Percentiles rank a stretch among this genome's conserved stretches.
Evolutionary conservation across 2,329 filamentous ascomycete genomes (phyloP).

Genomic region (Diaporthe sp.): DNA sequence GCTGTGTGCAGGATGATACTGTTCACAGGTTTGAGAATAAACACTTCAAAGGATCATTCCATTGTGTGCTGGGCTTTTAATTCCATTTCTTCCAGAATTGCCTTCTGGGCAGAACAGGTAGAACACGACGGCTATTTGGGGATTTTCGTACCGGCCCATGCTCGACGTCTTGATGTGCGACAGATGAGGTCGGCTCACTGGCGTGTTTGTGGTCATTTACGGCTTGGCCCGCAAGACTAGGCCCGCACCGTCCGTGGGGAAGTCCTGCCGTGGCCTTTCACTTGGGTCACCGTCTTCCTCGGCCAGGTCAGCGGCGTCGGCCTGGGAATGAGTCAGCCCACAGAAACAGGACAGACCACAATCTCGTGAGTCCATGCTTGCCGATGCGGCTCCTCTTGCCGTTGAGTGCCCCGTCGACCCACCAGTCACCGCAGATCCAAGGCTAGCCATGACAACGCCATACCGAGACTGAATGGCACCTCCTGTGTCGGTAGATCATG

Average conservation of each 20-base stretch:
- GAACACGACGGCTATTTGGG: no score
- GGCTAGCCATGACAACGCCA: background rate
- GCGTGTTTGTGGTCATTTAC: no score
- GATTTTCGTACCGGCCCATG: no score
- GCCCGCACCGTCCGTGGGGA: background rate
- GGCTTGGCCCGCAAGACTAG: background rate
- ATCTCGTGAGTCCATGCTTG: background rate
- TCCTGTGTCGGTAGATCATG: background rate
- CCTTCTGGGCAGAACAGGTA: no score
- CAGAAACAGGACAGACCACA: background rate
- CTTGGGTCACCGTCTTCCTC: background rate
- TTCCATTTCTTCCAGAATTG: no score
- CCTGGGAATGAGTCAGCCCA: background rate
- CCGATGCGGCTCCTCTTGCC: conserved; percentile 3
- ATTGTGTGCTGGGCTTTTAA: background rate
- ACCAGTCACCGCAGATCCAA: conserved; percentile 15
- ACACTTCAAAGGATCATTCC: background rate
- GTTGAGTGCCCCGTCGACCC: background rate
- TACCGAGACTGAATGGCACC: background rate
- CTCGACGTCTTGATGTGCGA: background rate
- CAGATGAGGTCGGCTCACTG: background rate
- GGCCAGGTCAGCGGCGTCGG: background rate
- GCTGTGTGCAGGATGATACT: background rate
- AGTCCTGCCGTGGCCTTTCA: background rate
- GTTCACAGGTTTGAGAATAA: background rate